Evolutionary conservation across 805 yeast genomes (phyloP).

Genomic region (Sporopachydermia lactativora): DNA sequence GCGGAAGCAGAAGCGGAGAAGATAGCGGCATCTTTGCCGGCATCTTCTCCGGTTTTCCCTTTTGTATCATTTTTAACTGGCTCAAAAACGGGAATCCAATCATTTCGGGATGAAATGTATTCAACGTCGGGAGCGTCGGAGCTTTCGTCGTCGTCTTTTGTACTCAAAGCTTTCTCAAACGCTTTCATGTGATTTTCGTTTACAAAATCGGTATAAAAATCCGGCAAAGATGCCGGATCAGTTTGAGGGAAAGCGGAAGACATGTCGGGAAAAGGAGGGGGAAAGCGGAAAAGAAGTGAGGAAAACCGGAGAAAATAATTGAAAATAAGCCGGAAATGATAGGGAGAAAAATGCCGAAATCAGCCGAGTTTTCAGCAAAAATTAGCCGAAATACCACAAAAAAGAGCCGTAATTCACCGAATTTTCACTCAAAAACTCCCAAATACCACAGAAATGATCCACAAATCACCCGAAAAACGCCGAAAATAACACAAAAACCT

Average conservation of each 20-base stretch:
- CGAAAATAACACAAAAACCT: too few relatives aligned
- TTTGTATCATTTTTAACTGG: slow-evolving; percentile 9
- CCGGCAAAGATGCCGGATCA: slow-evolving; percentile 2
- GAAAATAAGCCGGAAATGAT: not conserved
- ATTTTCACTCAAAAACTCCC: too few relatives aligned
- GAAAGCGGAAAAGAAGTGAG: not conserved
- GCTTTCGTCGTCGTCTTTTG: slow-evolving; percentile 3
- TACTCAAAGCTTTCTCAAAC: slow-evolving; percentile 1
- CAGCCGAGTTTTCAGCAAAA: too few relatives aligned
- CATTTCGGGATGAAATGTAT: slow-evolving; percentile 27
- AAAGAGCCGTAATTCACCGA: too few relatives aligned
- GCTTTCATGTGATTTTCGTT: not conserved
- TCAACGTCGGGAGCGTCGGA: slow-evolving; percentile 14
- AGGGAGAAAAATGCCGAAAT: too few relatives aligned
- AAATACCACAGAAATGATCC: too few relatives aligned
- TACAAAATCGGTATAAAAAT: slow-evolving; percentile 1
- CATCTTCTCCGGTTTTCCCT: slow-evolving; percentile 10
- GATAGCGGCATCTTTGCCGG: slow-evolving; percentile 17
- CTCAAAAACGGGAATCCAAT: slow-evolving; percentile 31
- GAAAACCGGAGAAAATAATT: not conserved
- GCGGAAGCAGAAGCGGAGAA: too few relatives aligned
- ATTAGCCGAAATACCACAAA: too few relatives aligned
- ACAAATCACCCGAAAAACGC: too few relatives aligned
- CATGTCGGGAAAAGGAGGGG: not conserved
- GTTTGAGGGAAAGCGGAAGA: slow-evolving; percentile 7